Evolutionary conservation across 257 asterid species (phyloP), one percentile per base, ranked within the genome.

Genomic region (Fraxinus cuspidata): DNA sequence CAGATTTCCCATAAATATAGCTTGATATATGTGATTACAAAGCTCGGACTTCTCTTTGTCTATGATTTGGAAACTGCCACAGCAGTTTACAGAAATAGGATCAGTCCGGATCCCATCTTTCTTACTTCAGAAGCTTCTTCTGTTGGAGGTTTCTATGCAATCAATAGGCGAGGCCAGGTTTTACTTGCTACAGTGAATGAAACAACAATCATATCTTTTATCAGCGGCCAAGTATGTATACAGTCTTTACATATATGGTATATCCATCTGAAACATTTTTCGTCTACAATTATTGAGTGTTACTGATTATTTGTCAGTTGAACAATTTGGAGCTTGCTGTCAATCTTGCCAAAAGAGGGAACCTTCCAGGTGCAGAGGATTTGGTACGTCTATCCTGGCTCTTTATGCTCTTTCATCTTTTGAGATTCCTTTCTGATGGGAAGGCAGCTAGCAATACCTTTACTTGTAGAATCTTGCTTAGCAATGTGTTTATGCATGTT

Each of bases 281-380:
- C 42, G 5, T 47, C 27, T 40, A 18, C 53, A 64, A 76, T 15
- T 68, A n/a, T 74, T 79, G 10, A 72, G 38, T 68, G 40, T 34
- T 78, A 34, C 73, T 80, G 75, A 64, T 78, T 75, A 71, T 56
- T 83, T 81, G 65, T 78, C 91, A 96, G 99, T 85, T 96, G 80
- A 96, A 94, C 84, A 96, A 96, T 86, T 91, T 96, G 89, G 99
- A 96, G 93, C 99, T 96, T 85, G 98, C 99, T 67, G 99, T 96
- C 75, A 96, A 87, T 86, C 97, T 96, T 78, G 98, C 99, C 73
- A 96, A 92, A 88, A 89, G 99, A 83, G 99, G 99, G 87, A 96
- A 96, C 79, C 96, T 96, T 82, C 98, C 97, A 25, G 98, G 99
- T 66, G 99, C 98, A 5, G 99, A 96, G 87, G 93, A 96, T 88